Evolutionary conservation across 1,284 basidiomycete species (phyloP), one percentile per base, ranked within the genome.

Genomic region (Polyporus tsugae): DNA sequence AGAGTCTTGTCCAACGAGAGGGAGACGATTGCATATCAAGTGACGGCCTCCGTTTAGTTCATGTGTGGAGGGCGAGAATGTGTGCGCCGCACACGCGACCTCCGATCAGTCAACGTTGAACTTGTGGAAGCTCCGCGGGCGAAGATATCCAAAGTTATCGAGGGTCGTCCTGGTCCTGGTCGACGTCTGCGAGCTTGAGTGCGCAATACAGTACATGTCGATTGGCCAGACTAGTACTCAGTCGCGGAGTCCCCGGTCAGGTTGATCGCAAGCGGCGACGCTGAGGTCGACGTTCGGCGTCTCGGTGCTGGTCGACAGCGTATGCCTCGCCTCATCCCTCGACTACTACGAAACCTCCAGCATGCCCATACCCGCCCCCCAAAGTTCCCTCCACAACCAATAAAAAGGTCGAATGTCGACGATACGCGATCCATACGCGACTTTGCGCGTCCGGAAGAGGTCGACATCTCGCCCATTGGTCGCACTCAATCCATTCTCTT

Each of bases 321-420:
- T 66, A 92, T 92, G 91, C 87, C 89, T 75, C 90, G 90, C 74
- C 81, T 92, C 75, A 79, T 92, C 65, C 86, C 87, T 60, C 89
- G 90, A 75, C 86, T 92, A 17, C 77, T 88, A 58, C 76, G 82
- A 70, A 76, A 75, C 38, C 78, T 89, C 62, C 74, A 81, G 44
- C 75, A 80, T 59, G 74, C 72, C 29, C 70, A 64, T 58, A 35
- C 53, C 11, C 69, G 65, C 17, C 63, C 61, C n/a, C 62, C 63
- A 11, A 60, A 58, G 22, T 36, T 46, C 19, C 17, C 55, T 7
- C 38, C 36, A 11, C 17, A 49, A 19, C 58, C 59, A 22, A 35
- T 29, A 17, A 52, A 22, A 10, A 63, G n/a, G 35, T 41, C 17
- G 10, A 41, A 9, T 15, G 58, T 41, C 25, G 22, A 22, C 17